Base-by-base conservation (phyloP, 2,329 filamentous ascomycete species). In the Chaetomium olivaceum region DNA sequence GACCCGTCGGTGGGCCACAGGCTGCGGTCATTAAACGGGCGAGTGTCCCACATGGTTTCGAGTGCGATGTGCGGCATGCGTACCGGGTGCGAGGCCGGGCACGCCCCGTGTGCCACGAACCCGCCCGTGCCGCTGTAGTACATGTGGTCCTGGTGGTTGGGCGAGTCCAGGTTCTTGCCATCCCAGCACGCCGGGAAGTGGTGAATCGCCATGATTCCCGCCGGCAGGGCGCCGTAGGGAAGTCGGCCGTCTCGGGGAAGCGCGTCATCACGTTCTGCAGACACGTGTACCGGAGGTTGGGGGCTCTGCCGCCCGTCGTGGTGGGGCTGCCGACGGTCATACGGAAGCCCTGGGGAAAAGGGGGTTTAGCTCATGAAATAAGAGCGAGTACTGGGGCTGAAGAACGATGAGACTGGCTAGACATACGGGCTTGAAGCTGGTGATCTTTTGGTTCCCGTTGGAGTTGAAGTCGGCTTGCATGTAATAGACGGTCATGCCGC, bases 101-200 rank as follows among this genome's bases (percentile, higher is more conserved):
- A 74, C 8, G 70, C 62, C 1, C 67, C 69, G 29, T 69, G 19
- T 6, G 16, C 31, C 39, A 31, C 57, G 19, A 58, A 58, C 39
- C 23, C 31, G 39, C 57, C 50, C 21, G 48, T 70, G 19, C 46
- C 19, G 19, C 19, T n/a, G 19, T 50, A 50, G 19, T n/a, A n/a
- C 43, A 66, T 55, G 70, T 80, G 78, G 64, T 74, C 74, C 59
- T 80, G 76, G 73, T 83, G 80, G 71, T 82, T 79, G 9, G 80
- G 80, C 23, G 74, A 77, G 73, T 83, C 81, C 36, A 82, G 76
- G 69, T 81, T 82, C 65, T 77, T 77, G 62, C 81, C 81, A 65
- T 83, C 80, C 81, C 81, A 83, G 76, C 81, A 82, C 27, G 33
- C 68, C 46, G 63, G 57, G 70, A 80, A 81, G 61, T 79, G 76